A percentile compares a stretch with the other conserved stretches of the same genome.
phyloP scores from a whole-genome alignment of 2,329 filamentous ascomycete genomes.

The Aspergillus intermedius region DNA sequence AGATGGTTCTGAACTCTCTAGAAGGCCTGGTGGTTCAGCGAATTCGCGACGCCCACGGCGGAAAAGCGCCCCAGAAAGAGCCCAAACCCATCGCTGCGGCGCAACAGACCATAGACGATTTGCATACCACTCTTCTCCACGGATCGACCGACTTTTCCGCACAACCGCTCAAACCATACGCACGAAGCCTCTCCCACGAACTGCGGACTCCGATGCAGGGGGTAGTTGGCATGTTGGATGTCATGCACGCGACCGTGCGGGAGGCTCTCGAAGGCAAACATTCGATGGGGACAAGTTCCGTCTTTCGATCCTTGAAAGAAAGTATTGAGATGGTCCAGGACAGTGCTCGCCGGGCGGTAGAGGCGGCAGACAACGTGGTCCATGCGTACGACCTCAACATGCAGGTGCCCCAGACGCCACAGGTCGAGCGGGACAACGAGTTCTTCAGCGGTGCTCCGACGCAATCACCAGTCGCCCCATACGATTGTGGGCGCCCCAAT shows the following conservation, averaged over 20 bases:
- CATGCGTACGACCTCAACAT: slow-evolving; percentile 70
- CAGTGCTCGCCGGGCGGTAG: slow-evolving; percentile 63
- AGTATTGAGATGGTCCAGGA: slow-evolving; percentile 69
- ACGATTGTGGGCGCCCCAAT: slow-evolving; percentile 30
- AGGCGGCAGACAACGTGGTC: slow-evolving; percentile 69
- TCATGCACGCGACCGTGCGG: slow-evolving; percentile 67
- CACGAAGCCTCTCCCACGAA: slow-evolving; percentile 66
- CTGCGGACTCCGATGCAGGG: slow-evolving; percentile 69
- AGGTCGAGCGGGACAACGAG: slow-evolving; percentile 35
- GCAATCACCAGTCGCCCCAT: slow-evolving; percentile 15
- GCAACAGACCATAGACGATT: slow-evolving; percentile 13
- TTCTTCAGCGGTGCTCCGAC: slow-evolving; percentile 17
- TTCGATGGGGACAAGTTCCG: slow-evolving; percentile 45
- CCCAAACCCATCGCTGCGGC: slow-evolving; percentile 17
- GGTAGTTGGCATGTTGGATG: slow-evolving; percentile 68
- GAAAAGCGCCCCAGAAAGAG: slow-evolving; percentile 16
- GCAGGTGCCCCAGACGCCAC: slow-evolving; percentile 61
- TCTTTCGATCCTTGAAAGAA: slow-evolving; percentile 58
- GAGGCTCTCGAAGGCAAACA: slow-evolving; percentile 55
- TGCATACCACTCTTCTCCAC: slow-evolving; percentile 46
- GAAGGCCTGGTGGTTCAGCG: slow-evolving; percentile 60
- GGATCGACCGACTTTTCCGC: slow-evolving; percentile 50
- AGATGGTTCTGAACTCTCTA: slow-evolving; percentile 61
- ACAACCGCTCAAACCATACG: slow-evolving; percentile 64
- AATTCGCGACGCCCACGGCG: slow-evolving; percentile 48